These are phyloP conservation scores for Fraxinus floribunda DNA, from an alignment of 305 asterid species.

Conservation along the genomic window DNA sequence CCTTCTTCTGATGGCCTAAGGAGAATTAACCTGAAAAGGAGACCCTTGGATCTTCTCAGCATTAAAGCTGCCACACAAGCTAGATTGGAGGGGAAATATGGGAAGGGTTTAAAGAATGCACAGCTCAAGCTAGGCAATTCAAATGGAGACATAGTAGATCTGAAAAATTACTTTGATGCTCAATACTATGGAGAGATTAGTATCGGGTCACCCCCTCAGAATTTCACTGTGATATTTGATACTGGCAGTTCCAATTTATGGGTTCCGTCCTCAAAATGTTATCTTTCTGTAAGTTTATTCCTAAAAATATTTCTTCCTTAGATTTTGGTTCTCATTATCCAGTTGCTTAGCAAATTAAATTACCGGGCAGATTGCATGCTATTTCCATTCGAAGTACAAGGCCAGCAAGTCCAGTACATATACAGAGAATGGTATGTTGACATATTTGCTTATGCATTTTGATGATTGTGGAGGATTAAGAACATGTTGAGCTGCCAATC, in stretches of 20 bases:
- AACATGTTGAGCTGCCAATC: neutral
- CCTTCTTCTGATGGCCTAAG: slow-evolving; percentile 35
- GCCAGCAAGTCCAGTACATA: slow-evolving; percentile 69
- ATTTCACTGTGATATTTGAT: slow-evolving; percentile 78
- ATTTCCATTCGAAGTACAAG: slow-evolving; percentile 68
- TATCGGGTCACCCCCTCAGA: slow-evolving; percentile 94
- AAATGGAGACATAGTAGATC: slow-evolving; percentile 43
- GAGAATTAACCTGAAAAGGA: slow-evolving; percentile 41
- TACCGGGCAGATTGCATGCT: slow-evolving; percentile 72
- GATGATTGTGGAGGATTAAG: neutral
- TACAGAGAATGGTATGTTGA: slow-evolving; percentile 56
- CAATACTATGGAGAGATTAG: slow-evolving; percentile 90
- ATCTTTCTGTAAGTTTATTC: slow-evolving; percentile 69
- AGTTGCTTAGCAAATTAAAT: slow-evolving; percentile 1
- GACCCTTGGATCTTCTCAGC: slow-evolving; percentile 35
- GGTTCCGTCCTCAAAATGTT: slow-evolving; percentile 97
- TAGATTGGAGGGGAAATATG: slow-evolving; percentile 42
- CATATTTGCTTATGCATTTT: neutral
- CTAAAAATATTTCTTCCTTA: slow-evolving; percentile 5
- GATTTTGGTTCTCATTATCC: neutral
- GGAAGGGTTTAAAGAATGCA: slow-evolving; percentile 27
- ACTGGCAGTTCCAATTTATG: slow-evolving; percentile 96
- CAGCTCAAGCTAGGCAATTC: slow-evolving; percentile 51
- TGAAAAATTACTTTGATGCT: slow-evolving; percentile 93
- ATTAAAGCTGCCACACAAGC: slow-evolving; percentile 58